These are phyloP conservation scores for Colletotrichum zoysiae DNA, from an alignment of 2,329 filamentous ascomycete genomes.

Conservation along the genomic window DNA sequence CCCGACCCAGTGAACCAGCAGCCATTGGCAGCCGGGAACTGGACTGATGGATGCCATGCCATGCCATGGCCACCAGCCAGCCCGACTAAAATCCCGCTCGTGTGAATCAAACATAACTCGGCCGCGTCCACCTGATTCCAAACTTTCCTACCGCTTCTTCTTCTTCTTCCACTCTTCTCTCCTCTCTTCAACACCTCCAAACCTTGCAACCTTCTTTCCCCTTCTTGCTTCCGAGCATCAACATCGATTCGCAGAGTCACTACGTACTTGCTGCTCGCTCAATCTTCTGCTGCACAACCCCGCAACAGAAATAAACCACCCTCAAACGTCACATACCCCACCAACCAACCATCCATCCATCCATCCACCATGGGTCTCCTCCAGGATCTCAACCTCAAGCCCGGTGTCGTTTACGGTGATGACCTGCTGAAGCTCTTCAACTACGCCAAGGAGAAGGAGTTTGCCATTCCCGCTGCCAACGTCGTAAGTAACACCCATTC, in stretches of 20 bases:
- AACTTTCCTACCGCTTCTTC: conserved; percentile 19
- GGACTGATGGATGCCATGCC: conserved; percentile 8
- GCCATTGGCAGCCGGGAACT: not conserved
- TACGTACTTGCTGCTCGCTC: not conserved
- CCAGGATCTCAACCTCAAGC: conserved; percentile 62
- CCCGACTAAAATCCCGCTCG: conserved; percentile 42
- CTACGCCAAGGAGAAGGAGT: conserved; percentile 88
- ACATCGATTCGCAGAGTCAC: conserved; percentile 9
- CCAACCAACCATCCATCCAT: conserved; percentile 43
- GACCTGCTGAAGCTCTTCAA: conserved; percentile 79
- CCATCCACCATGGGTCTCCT: conserved; percentile 49
- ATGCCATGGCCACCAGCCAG: conserved; percentile 12
- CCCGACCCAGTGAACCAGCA: not conserved
- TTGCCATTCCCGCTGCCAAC: conserved; percentile 92
- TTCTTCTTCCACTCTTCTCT: not conserved
- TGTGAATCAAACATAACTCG: conserved; percentile 40
- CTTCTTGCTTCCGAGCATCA: conserved; percentile 2
- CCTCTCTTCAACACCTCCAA: conserved; percentile 6
- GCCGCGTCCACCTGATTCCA: conserved; percentile 26
- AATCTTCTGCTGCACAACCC: conserved; percentile 2
- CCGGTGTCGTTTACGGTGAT: conserved; percentile 67
- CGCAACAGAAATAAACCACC: conserved; percentile 21
- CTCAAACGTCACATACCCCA: conserved; percentile 27
- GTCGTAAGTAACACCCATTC: conserved; percentile 59
- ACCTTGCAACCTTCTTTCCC: not conserved